Base-by-base conservation (phyloP, 1,284 basidiomycete species). In the Apiotrichum domesticum region DNA sequence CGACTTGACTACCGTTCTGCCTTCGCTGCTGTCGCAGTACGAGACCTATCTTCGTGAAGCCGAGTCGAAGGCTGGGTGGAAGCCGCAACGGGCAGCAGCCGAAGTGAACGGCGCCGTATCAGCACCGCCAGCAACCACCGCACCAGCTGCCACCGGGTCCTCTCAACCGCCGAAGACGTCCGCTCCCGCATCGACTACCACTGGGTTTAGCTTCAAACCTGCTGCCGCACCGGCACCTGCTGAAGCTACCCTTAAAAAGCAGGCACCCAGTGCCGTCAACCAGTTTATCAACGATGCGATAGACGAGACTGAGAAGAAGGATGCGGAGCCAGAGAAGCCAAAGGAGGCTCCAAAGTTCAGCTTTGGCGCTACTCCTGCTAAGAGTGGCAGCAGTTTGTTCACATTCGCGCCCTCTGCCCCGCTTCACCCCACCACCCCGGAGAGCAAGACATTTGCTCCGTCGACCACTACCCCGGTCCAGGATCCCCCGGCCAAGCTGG, bases 11-110 rank as follows among this genome's bases (percentile, higher is more conserved):
- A 73, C 75, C 8, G 65, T 64, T 4, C 47, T 77, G 33, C 67
- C 69, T 0, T 48, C 46, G 11, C 53, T 89, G 8, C 61, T 85
- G n/a, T 81, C 83, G 55, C 82, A 82, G 54, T 93, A 94, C 75
- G 83, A 80, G 64, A 78, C 74, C 9, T 73, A 86, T 45, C 80
- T 88, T 6, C 70, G 78, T 6, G 79, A 80, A 42, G 81, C 86
- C 6, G 82, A 85, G 66, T 80, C 80, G 46, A 74, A 71, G 56
- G 65, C 71, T 1, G 74, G 70, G 9, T 72, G 74, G 72, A 56
- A 71, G 51, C 68, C 60, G 4, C 29, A 41, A 33, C 51, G 37
- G 42, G 41, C 41, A 14, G 41, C 8, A 6, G n/a, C 8, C 10
- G 14, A 8, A 14, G 10, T 13, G 13, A 46, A 43, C 39, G 54